Evolutionary conservation across 2,329 filamentous ascomycete species (phyloP), one percentile per base, ranked within the genome.

Genomic region (Mariannaea sp.): DNA sequence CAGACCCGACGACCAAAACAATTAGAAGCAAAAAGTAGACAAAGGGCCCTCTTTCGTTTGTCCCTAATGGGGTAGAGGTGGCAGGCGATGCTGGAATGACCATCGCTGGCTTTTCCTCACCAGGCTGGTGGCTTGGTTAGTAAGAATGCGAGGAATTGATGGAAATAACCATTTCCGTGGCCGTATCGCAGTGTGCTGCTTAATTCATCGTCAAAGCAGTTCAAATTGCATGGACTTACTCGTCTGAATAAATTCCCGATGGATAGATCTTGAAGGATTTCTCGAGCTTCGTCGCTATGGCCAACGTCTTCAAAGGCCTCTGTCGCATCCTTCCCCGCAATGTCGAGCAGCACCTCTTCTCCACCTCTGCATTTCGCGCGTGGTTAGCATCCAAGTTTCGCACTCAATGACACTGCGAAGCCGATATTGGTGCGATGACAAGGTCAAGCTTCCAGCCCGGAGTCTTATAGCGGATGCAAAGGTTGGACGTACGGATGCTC

Each of bases 401-500:
- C 22, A 8, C 22, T n/a, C n/a, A n/a, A n/a, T n/a, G n/a, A 24
- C 8, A 24, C 8, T 5, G 22, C 22, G 22, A 24, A 8, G 22
- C 5, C 22, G 22, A 24, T 5, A 24, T 24, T n/a, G n/a, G n/a
- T n/a, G n/a, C n/a, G n/a, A n/a, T n/a, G n/a, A n/a, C n/a, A n/a
- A n/a, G n/a, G n/a, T n/a, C n/a, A n/a, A n/a, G n/a, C n/a, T n/a
- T n/a, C n/a, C n/a, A n/a, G n/a, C n/a, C n/a, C n/a, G n/a, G n/a
- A n/a, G n/a, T n/a, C n/a, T n/a, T n/a, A n/a, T n/a, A n/a, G n/a
- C n/a, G n/a, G 10, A 13, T 14, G n/a, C n/a, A 13, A 14, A 32
- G 7, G 33, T 19, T 12, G 20, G 20, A 80, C 81, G 77, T 76
- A 84, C 81, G 92, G 92, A 74, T 96, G 92, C 84, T 96, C 92